Percentiles rank a stretch among this genome's conserved stretches.
Conservation (phyloP, 805 yeast species). For the Torulaspora quercuum region DNA sequence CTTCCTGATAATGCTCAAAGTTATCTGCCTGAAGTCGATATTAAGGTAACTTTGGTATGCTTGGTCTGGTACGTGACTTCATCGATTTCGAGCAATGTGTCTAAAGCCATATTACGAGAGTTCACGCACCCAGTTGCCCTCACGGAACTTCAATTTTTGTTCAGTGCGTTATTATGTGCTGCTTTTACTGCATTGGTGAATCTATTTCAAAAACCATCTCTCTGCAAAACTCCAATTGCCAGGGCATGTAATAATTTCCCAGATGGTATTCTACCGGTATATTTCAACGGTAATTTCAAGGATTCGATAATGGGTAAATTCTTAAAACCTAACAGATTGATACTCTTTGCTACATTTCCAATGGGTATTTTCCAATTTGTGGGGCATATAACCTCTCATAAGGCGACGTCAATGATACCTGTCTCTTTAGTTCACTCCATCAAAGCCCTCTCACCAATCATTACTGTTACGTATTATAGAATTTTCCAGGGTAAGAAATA, state of each 20-base stretch:
- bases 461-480: slow-evolving; percentile 79
- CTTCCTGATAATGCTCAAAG: slow-evolving; percentile 17
- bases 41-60: slow-evolving; percentile 57
- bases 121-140: slow-evolving; percentile 83
- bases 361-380: slow-evolving; percentile 92
- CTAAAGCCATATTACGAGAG: slow-evolving; percentile 67
- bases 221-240: slow-evolving; percentile 17
- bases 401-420: slow-evolving; percentile 87
- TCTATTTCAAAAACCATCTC: slow-evolving; percentile 43
- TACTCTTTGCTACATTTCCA: slow-evolving; percentile 71
- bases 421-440: slow-evolving; percentile 94
- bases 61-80: slow-evolving; percentile 75
- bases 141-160: slow-evolving; percentile 79
- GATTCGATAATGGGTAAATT: slow-evolving; percentile 39
- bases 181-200: slow-evolving; percentile 42
- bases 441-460: slow-evolving; percentile 85
- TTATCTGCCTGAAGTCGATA: slow-evolving; percentile 36
- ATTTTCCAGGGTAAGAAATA: slow-evolving; percentile 56
- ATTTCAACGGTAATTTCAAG: slow-evolving; percentile 34
- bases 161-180: slow-evolving; percentile 63
- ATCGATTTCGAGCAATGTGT: slow-evolving; percentile 75
- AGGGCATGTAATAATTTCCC: slow-evolving; percentile 29
- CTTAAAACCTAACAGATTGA: slow-evolving; percentile 50
- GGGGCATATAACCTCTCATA: slow-evolving; percentile 88
- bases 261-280: slow-evolving; percentile 36